A percentile compares a stretch with the other conserved stretches of the same genome.
Conservation (phyloP, 2,329 filamentous ascomycete genomes). For the Fusarium sp. region DNA sequence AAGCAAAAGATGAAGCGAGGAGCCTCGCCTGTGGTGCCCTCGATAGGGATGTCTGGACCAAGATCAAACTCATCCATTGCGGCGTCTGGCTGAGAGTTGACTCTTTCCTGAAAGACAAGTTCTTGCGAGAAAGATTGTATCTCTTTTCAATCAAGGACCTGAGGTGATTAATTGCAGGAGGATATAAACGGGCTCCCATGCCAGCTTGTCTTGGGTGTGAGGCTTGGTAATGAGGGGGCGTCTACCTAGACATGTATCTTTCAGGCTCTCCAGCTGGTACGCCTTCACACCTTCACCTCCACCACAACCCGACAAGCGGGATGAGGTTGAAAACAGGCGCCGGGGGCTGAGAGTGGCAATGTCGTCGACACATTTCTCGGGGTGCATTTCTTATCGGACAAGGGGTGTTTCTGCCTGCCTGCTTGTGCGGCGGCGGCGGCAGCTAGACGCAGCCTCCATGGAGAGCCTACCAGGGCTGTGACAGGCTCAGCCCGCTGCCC, state of each 20-base stretch:
- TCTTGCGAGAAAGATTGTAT: background rate
- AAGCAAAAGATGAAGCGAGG: slow-evolving; percentile 25
- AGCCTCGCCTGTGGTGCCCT: background rate
- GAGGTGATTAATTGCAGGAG: background rate
- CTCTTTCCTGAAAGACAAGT: background rate
- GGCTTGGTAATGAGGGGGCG: background rate
- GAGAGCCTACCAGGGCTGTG: background rate
- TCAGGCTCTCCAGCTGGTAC: background rate
- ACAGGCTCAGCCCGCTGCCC: slow-evolving; percentile 2
- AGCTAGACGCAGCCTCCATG: background rate
- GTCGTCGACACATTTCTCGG: background rate
- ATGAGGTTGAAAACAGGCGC: slow-evolving; percentile 1
- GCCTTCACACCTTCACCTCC: background rate
- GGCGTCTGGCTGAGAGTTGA: background rate
- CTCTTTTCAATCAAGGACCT: background rate
- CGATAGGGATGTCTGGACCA: background rate
- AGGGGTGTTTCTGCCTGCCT: background rate
- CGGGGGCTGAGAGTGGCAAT: background rate
- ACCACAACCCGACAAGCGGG: background rate
- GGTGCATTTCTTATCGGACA: background rate
- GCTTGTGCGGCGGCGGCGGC: background rate
- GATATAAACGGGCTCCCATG: background rate
- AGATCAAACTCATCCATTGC: background rate
- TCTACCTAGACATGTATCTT: background rate
- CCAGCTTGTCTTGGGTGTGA: background rate